Evolutionary conservation across 106 monocot species (phyloP).

Genomic region (Apostasia ramifera): DNA sequence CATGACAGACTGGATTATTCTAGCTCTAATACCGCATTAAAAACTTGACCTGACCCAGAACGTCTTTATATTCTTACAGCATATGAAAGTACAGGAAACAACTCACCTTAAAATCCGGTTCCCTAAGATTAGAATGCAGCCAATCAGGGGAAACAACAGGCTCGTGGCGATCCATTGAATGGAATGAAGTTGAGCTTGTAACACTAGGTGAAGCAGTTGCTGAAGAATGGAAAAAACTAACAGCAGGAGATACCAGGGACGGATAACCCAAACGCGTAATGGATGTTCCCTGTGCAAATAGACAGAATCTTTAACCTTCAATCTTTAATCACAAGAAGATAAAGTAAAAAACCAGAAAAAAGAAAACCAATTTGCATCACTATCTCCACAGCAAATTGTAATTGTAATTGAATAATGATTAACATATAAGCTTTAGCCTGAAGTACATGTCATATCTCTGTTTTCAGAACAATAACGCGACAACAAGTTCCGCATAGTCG

Average conservation of each 20-base stretch:
- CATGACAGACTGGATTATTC: too few relatives aligned
- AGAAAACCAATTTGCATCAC: background rate
- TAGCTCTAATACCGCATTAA: background rate
- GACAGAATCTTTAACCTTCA: background rate
- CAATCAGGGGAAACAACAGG: slow-evolving; percentile 75
- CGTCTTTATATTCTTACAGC: background rate
- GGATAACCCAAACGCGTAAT: background rate
- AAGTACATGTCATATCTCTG: background rate
- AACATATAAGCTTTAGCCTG: too few relatives aligned
- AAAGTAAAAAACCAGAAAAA: slow-evolving; percentile 2
- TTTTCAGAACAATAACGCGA: background rate
- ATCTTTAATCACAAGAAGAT: background rate
- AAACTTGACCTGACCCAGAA: background rate
- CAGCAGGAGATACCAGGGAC: slow-evolving; percentile 11
- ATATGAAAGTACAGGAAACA: background rate
- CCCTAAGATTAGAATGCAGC: slow-evolving; percentile 48
- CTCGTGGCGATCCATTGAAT: slow-evolving; percentile 21
- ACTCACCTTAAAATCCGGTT: slow-evolving; percentile 58
- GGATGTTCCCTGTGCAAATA: slow-evolving; percentile 14
- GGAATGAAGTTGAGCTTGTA: slow-evolving; percentile 10
- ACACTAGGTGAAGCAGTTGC: slow-evolving; percentile 17
- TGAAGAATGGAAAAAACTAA: slow-evolving; percentile 22
- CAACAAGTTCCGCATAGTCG: background rate
- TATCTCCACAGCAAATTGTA: background rate
- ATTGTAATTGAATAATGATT: background rate